Percentiles rank a stretch among this genome's conserved stretches.
phyloP scores from a whole-genome alignment of 2,329 filamentous ascomycete species.

The Verticillium longisporum region DNA sequence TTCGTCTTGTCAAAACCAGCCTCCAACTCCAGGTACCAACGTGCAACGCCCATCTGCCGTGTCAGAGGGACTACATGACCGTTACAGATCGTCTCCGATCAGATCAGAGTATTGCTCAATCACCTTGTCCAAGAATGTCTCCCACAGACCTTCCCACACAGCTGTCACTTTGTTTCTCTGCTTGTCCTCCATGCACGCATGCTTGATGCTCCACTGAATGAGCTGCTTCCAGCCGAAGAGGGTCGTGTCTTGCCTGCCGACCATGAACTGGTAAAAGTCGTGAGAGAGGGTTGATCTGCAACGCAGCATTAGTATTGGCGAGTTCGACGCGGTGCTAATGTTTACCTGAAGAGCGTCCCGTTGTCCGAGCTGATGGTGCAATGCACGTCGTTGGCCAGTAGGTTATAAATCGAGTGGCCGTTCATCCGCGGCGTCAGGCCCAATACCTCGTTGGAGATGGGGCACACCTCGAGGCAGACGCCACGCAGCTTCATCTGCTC shows the following conservation, averaged over 20 bases:
- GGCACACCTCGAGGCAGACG: constrained; percentile 69
- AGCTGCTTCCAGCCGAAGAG: constrained; percentile 67
- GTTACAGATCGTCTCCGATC: background rate
- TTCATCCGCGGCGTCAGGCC: constrained; percentile 59
- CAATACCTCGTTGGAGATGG: constrained; percentile 70
- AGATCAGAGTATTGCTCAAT: constrained; percentile 18
- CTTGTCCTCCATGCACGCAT: constrained; percentile 43
- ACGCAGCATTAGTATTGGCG: background rate
- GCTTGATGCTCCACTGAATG: constrained; percentile 54
- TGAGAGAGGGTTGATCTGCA: constrained; percentile 62
- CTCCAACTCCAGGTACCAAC: background rate
- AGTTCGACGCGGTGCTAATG: background rate
- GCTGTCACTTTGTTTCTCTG: constrained; percentile 28
- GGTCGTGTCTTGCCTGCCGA: constrained; percentile 60
- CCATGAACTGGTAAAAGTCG: constrained; percentile 72
- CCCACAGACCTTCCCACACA: constrained; percentile 51
- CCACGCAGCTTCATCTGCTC: constrained; percentile 54
- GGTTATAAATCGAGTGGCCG: constrained; percentile 59
- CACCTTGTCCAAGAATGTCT: constrained; percentile 47
- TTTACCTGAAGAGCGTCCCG: constrained; percentile 62
- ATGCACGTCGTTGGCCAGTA: constrained; percentile 66
- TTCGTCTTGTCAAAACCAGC: background rate
- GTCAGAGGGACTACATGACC: background rate
- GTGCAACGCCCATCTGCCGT: background rate
- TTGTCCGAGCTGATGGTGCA: constrained; percentile 73